Evolutionary conservation across 495 filamentous ascomycete species (phyloP), one percentile per base, ranked within the genome.

Genomic region (Hyphodiscus hymeniophilus): DNA sequence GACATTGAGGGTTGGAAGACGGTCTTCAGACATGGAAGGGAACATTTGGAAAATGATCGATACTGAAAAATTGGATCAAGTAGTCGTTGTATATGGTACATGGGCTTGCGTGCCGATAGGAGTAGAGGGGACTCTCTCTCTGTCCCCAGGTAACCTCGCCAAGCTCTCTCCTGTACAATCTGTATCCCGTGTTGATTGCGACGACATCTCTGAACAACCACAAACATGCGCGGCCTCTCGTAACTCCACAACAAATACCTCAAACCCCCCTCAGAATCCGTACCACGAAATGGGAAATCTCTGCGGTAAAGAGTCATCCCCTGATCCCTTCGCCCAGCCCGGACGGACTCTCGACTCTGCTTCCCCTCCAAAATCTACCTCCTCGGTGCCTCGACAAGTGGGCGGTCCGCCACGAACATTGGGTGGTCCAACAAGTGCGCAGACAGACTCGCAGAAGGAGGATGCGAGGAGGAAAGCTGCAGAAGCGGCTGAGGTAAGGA

Each of bases 231-330:
- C 45, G 13, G n/a, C 24, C n/a, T 23, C 21, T 11, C 13, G 0
- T 24, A 21, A 5, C 13, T 36, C 13, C 4, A 36, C 4, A 2
- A 23, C 33, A 11, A 12, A 45, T n/a, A 3, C 20, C 15, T 35
- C 17, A 22, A 13, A 30, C 26, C 26, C 30, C 11, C 26, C 35
- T 30, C 28, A n/a, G n/a, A n/a, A n/a, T n/a, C n/a, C n/a, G n/a
- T 31, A 4, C 38, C 41, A 73, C 35, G n/a, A n/a, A 47, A 88
- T 90, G 85, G 85, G 85, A 34, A 85, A 82, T 59, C 69, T 84
- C 60, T 90, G 84, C 67, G 79, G 82, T 59, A 80, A 82, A 51
- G 41, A 53, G 38, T 66, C 72, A 33, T 67, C 75, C n/a, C 69
- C 74, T 50, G 70, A 79, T 42, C 62, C 69, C 44, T 86, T 84